Conservation (phyloP, 148 eudicot genomes). For the Silene latifolia region DNA sequence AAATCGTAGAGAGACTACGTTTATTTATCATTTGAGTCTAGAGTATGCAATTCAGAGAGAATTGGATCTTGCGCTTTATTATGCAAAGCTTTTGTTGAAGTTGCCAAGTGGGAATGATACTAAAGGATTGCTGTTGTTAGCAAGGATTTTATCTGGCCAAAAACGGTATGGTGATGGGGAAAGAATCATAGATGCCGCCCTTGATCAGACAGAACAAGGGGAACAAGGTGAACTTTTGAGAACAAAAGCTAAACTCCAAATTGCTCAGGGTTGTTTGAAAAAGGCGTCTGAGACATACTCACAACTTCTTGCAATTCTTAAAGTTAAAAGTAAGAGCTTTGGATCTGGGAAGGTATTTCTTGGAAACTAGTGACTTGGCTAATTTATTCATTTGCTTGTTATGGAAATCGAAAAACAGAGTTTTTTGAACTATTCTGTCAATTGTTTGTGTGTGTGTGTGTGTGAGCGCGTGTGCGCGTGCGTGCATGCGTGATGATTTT, state of each 20-base stretch:
- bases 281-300: constrained; percentile 54
- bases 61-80: constrained; percentile 52
- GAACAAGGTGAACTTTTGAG: constrained; percentile 56
- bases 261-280: constrained; percentile 56
- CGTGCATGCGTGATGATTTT: background rate
- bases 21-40: constrained; percentile 53
- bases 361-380: constrained; percentile 25
- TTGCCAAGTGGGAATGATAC: constrained; percentile 52
- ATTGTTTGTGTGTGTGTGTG: background rate
- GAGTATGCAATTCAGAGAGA: constrained; percentile 68
- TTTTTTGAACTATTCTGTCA: background rate
- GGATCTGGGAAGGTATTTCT: constrained; percentile 42
- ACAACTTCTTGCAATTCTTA: constrained; percentile 64
- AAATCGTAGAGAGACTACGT: constrained; percentile 32
- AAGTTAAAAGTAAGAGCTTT: constrained; percentile 47
- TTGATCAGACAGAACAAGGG: constrained; percentile 64
- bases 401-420: background rate
- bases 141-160: constrained; percentile 62
- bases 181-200: constrained; percentile 53
- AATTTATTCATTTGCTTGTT: background rate
- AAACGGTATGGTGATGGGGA: constrained; percentile 55
- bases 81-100: constrained; percentile 47
- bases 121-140: constrained; percentile 56
- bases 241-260: constrained; percentile 67
- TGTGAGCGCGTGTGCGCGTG: too few relatives aligned